These are phyloP conservation scores for Rhizophagus sp. DNA, from an alignment of 192 early-diverging fungal species.

Conservation along the genomic window DNA sequence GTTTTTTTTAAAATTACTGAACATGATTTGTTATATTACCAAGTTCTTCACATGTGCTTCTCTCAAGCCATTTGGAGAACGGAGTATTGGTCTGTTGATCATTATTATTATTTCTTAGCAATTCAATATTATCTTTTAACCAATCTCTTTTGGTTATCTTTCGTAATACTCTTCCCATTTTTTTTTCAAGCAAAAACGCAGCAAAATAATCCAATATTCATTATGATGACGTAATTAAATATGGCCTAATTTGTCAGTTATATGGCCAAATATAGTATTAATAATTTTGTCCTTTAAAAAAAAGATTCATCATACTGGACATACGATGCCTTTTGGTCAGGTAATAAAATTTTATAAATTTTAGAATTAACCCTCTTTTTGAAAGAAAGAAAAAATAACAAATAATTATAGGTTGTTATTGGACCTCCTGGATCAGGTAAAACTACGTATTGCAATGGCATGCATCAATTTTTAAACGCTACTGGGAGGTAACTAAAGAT, in stretches of 20 bases:
- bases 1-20: not conserved
- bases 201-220: no score
- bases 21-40: not conserved
- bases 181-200: no score
- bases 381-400: not conserved
- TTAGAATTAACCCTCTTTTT: no score
- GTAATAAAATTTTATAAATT: slow-evolving; percentile 15
- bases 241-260: not conserved
- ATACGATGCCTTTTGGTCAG: slow-evolving; percentile 31
- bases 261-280: no score
- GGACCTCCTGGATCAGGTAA: slow-evolving; percentile 95
- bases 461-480: slow-evolving; percentile 84
- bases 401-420: slow-evolving; percentile 74
- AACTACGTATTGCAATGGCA: slow-evolving; percentile 91
- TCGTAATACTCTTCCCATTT: not conserved
- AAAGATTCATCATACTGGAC: no score
- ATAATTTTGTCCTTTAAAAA: no score
- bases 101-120: not conserved
- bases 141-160: not conserved
- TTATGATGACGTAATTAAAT: not conserved
- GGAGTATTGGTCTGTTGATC: not conserved
- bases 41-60: not conserved
- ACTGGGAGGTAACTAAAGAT: slow-evolving; percentile 55
- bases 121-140: not conserved
- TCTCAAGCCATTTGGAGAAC: slow-evolving; percentile 2